Evolutionary conservation across 2,329 filamentous ascomycete species (phyloP).

Genomic region (Ophiognomonia clavigignenti-juglandacearum): DNA sequence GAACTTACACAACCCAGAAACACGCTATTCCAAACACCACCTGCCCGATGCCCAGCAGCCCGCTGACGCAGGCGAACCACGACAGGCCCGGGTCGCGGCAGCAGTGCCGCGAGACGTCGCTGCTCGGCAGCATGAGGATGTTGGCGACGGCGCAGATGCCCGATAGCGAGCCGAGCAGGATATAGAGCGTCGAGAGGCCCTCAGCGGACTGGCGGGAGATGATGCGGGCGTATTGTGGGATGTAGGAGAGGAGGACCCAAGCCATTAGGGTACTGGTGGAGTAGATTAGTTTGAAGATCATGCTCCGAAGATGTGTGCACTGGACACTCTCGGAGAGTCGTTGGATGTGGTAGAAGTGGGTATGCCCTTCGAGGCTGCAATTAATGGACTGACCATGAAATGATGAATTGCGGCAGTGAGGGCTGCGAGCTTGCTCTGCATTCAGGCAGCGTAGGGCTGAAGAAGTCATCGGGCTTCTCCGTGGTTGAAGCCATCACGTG

Average conservation of each 20-base stretch:
- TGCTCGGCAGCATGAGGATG: conserved; percentile 19
- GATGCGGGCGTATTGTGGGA: conserved; percentile 2
- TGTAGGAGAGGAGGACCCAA: conserved; percentile 1
- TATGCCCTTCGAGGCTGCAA: neutral
- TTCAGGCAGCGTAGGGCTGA: too few species aligned
- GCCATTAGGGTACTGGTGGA: neutral
- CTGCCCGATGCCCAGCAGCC: conserved; percentile 19
- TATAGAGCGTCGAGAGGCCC: conserved; percentile 32
- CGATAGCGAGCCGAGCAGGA: conserved; percentile 2
- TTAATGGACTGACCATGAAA: neutral
- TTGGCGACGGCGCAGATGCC: conserved; percentile 32
- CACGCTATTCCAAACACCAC: conserved; percentile 19
- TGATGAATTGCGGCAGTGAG: neutral
- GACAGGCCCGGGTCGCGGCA: conserved; percentile 14
- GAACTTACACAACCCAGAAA: conserved; percentile 17
- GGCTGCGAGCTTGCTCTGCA: neutral
- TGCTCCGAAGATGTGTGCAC: too few species aligned
- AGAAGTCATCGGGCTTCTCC: too few species aligned
- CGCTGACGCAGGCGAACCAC: conserved; percentile 18
- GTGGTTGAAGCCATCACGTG: too few species aligned
- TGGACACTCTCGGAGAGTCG: too few species aligned
- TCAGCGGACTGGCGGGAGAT: conserved; percentile 43
- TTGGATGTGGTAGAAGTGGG: too few species aligned
- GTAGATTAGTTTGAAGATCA: neutral
- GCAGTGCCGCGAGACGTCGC: conserved; percentile 19